phyloP scores from a whole-genome alignment of 2,329 filamentous ascomycete genomes.

The Sclerotinia nivalis region DNA sequence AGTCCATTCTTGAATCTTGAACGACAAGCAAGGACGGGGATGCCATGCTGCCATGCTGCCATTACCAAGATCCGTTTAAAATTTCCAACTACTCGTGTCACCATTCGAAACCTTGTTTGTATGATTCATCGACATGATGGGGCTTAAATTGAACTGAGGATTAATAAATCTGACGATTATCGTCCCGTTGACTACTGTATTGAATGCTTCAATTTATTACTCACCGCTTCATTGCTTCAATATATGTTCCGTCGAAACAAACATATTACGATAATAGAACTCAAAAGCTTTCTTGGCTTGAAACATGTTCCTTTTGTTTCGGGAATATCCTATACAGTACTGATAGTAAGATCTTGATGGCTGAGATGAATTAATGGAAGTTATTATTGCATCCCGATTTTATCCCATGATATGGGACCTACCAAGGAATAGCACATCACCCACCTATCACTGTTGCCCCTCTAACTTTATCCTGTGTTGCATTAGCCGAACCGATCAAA shows the following conservation, averaged over 20 bases:
- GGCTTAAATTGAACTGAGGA: not conserved
- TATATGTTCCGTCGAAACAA: not conserved
- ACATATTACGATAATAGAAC: not conserved
- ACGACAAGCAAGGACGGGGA: conserved; percentile 8
- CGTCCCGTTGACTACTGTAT: conserved; percentile 12
- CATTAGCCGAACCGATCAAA: not conserved
- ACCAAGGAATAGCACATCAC: not conserved
- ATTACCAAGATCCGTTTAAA: conserved; percentile 18
- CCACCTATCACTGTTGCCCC: not conserved
- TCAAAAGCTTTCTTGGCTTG: conserved; percentile 6
- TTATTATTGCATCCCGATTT: not conserved
- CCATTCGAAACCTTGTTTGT: conserved; percentile 16
- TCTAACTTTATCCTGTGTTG: not conserved
- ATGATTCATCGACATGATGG: conserved; percentile 14
- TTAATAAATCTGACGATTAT: not conserved
- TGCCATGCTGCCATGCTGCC: conserved; percentile 3
- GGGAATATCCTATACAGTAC: not conserved
- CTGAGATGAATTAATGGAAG: not conserved
- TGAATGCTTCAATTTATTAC: not conserved
- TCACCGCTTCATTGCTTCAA: conserved; percentile 15
- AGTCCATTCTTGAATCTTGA: not conserved
- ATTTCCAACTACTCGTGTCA: conserved; percentile 3
- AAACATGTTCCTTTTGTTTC: not conserved
- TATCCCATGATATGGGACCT: not conserved
- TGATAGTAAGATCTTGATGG: not conserved